Conservation (phyloP, 257 asterid genomes). For the Nicotiana noctiflora region DNA sequence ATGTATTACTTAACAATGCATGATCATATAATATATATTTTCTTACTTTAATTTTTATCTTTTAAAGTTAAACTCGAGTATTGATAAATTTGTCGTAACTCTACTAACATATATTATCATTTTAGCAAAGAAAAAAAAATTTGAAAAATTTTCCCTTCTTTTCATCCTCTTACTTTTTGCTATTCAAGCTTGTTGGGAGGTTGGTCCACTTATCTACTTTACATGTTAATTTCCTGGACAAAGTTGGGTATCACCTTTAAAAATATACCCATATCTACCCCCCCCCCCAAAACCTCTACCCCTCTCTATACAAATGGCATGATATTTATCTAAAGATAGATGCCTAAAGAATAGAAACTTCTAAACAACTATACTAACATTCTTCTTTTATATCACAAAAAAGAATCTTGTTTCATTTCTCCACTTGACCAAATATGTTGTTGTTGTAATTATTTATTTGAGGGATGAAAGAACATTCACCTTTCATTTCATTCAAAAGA, state of each 20-base stretch:
- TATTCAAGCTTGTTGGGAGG: not conserved
- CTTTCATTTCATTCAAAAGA: not conserved
- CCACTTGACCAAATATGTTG: not conserved
- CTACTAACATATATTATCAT: not conserved
- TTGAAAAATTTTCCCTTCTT: not conserved
- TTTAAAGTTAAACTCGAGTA: too few species aligned
- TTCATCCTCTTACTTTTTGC: not conserved
- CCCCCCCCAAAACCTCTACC: too few species aligned
- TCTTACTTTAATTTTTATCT: accelerated
- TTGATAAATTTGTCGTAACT: too few species aligned
- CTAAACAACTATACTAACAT: not conserved
- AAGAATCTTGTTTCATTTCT: not conserved
- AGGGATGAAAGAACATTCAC: not conserved
- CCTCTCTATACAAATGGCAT: not conserved
- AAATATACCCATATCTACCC: not conserved
- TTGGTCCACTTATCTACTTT: slow-evolving; percentile 22
- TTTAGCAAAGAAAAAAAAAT: not conserved
- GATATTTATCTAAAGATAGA: not conserved
- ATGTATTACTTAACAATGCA: too few species aligned
- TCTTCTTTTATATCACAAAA: not conserved
- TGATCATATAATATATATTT: too few species aligned
- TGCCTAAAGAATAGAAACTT: not conserved
- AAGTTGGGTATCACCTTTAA: slow-evolving; percentile 9
- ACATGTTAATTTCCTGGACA: not conserved
- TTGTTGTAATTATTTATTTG: not conserved